Percentiles rank a stretch among this genome's conserved stretches.
phyloP scores from a whole-genome alignment of 352 stramenopile genomes.

The Aphanomyces invadans region DNA sequence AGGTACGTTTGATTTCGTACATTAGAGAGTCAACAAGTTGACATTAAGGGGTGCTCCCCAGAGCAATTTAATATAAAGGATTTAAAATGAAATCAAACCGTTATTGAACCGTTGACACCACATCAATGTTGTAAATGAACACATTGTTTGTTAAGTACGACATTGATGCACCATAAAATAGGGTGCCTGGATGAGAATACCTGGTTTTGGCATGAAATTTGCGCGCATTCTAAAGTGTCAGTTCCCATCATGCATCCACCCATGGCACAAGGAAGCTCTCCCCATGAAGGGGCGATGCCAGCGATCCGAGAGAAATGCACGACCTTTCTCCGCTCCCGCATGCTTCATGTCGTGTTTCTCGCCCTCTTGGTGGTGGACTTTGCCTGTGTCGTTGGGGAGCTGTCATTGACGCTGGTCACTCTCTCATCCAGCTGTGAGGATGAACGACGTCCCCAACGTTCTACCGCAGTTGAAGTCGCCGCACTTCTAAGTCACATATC shows the following conservation, averaged over 20 bases:
- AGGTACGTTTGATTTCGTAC: background rate
- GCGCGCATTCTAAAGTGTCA: background rate
- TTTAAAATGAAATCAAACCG: no score
- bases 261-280: no score
- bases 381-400: background rate
- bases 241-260: no score
- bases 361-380: background rate
- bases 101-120: no score
- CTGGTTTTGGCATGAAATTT: background rate
- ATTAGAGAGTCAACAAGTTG: background rate
- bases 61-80: no score
- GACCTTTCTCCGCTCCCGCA: background rate
- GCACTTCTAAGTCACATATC: background rate
- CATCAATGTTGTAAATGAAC: no score
- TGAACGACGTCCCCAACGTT: background rate
- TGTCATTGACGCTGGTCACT: background rate
- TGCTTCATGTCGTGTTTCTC: background rate
- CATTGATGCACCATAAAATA: background rate
- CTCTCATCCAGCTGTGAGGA: background rate
- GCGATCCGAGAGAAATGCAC: background rate
- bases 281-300: background rate
- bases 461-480: background rate
- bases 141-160: no score
- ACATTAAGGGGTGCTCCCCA: background rate
- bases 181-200: no score